Base-by-base conservation (phyloP, 331 rosid species). In the Rhamnella rubrinervis region DNA sequence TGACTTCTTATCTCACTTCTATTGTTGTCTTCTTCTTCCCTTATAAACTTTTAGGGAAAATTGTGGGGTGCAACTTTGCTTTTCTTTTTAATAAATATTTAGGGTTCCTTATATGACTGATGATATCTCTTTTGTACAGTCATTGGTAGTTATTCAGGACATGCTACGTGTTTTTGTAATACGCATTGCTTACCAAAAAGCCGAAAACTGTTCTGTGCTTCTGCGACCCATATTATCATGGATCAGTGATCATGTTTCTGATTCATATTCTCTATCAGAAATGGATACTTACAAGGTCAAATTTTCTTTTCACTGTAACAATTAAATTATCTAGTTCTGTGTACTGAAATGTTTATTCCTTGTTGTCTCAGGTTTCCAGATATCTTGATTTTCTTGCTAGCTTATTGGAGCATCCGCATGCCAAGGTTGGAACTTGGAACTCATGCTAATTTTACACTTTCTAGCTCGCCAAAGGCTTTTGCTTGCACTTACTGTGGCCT, bases 321-420 rank as follows among this genome's bases (percentile, higher is more conserved):
- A 49, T 19, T 65, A 31, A 51, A 52, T 70, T 13, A 20, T 74
- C 56, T 67, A 68, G 59, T 65, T 72, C 70, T 70, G 40, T 40
- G 13, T 51, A 17, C 18, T 55, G 23, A 25, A 26, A 65, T 46
- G 38, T 41, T 71, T 60, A 20, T 49, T 55, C 58, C n/a, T 65
- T 66, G 65, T 44, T 55, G 49, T 73, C 80, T 76, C 84, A 95
- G 99, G 83, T 95, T 72, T 87, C 55, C 85, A 87, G 91, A 83
- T 96, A 84, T 74, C 87, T 95, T 71, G 97, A 95, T 74, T 95
- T 95, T 88, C 86, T 95, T 84, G 89, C 89, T 55, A 85, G 92
- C 77, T 80, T 95, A 74, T 75, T 85, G 82, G 97, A 89, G 90
- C 97, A 95, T 85, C 96, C 99, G n/a, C 85, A 73, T 73, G 89